phyloP scores from a whole-genome alignment of 306 rosid species.

The Oemleria cerasiformis region DNA sequence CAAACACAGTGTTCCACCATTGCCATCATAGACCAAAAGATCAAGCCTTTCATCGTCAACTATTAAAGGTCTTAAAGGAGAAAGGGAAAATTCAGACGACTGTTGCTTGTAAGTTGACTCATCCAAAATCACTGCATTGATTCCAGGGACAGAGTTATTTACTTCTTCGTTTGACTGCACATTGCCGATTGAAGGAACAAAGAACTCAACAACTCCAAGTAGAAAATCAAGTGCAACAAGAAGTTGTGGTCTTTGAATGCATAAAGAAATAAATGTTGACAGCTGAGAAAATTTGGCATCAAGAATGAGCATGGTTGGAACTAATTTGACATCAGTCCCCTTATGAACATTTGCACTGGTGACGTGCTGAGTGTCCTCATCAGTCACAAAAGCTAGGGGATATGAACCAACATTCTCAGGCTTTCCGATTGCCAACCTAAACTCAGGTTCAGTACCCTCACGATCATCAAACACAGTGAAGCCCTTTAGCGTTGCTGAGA shows the following conservation, averaged over 20 bases:
- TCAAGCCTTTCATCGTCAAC: constrained; percentile 71
- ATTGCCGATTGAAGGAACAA: constrained; percentile 72
- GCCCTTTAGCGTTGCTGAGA: constrained; percentile 84
- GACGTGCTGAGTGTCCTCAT: constrained; percentile 36
- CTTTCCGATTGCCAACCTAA: constrained; percentile 87
- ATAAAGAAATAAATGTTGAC: constrained; percentile 61
- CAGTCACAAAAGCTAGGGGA: constrained; percentile 29
- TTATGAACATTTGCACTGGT: constrained; percentile 32
- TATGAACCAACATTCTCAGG: constrained; percentile 49
- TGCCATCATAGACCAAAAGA: constrained; percentile 84
- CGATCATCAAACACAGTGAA: constrained; percentile 90
- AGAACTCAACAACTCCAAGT: constrained; percentile 88
- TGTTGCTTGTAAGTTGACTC: constrained; percentile 71
- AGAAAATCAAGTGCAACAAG: constrained; percentile 95
- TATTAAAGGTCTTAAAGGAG: constrained; percentile 75
- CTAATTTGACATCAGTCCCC: constrained; percentile 37
- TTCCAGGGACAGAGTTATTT: constrained; percentile 33
- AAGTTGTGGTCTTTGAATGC: constrained; percentile 87
- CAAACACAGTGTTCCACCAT: constrained; percentile 69
- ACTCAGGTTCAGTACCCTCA: constrained; percentile 78
- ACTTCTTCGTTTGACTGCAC: constrained; percentile 61
- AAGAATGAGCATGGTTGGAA: constrained; percentile 86
- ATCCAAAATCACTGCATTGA: constrained; percentile 62
- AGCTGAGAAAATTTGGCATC: constrained; percentile 62
- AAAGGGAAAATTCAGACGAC: constrained; percentile 57